Evolutionary conservation across 169 alveolate genomes (phyloP).

Genomic region (Cryptosporidium canis): DNA sequence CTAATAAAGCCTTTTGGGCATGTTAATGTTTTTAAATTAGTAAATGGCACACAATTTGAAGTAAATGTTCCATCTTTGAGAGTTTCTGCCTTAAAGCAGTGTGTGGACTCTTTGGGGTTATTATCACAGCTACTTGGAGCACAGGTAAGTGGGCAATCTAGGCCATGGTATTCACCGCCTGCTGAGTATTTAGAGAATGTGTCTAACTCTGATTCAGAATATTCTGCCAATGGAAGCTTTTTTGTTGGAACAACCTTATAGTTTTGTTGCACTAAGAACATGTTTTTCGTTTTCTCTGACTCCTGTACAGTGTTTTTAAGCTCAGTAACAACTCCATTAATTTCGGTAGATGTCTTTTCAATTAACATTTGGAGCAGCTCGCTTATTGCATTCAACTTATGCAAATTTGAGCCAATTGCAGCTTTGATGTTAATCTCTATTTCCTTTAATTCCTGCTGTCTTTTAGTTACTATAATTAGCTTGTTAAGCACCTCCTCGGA

Average conservation of each 20-base stretch:
- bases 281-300: constrained; percentile 30
- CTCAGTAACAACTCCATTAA: constrained; percentile 40
- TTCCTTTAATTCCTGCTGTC: constrained; percentile 69
- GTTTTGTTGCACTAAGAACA: constrained; percentile 35
- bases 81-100: constrained; percentile 64
- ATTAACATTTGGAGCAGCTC: constrained; percentile 49
- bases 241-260: constrained; percentile 60
- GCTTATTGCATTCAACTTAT: constrained; percentile 53
- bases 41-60: constrained; percentile 56
- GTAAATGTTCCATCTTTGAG: constrained; percentile 46
- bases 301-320: constrained; percentile 25
- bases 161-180: constrained; percentile 57
- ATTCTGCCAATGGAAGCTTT: constrained; percentile 68
- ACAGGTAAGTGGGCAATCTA: constrained; percentile 69
- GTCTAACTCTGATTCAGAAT: constrained; percentile 47
- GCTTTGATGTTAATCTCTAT: constrained; percentile 64
- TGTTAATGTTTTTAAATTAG: constrained; percentile 16
- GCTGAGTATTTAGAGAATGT: constrained; percentile 40
- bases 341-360: constrained; percentile 45
- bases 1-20: constrained; percentile 63
- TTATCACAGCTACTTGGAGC: constrained; percentile 67
- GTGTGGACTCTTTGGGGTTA: constrained; percentile 42
- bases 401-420: constrained; percentile 63
- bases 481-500: constrained; percentile 52
- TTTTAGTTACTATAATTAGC: constrained; percentile 28